phyloP scores from a whole-genome alignment of 2,329 filamentous ascomycete species.

The Curvularia hawaiiensis region DNA sequence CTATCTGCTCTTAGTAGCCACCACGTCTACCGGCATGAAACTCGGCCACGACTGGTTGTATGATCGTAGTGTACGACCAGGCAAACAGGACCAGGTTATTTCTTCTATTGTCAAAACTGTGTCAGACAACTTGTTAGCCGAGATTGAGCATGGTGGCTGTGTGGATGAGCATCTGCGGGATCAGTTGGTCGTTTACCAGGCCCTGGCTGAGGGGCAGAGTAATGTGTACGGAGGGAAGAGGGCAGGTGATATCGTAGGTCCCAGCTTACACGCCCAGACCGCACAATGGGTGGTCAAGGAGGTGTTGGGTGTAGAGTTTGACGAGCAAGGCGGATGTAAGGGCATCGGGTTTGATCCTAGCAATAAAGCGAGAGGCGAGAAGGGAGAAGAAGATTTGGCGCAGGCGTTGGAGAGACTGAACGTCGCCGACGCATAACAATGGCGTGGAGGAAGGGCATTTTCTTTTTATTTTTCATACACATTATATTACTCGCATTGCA shows the following conservation, averaged over 20 bases:
- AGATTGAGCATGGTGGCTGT: constrained; percentile 55
- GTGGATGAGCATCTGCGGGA: constrained; percentile 63
- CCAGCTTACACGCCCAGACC: constrained; percentile 54
- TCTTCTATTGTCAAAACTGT: constrained; percentile 51
- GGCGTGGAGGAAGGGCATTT: too few relatives aligned
- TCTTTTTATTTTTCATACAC: background rate
- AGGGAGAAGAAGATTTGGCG: background rate
- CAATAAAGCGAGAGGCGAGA: background rate
- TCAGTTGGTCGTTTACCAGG: constrained; percentile 65
- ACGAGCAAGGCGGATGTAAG: constrained; percentile 44
- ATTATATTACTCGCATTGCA: too few relatives aligned
- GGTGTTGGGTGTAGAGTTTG: constrained; percentile 48
- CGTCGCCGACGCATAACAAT: background rate
- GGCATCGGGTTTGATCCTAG: constrained; percentile 39
- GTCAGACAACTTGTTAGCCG: constrained; percentile 50
- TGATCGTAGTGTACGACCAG: constrained; percentile 35
- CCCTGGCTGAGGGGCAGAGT: constrained; percentile 54
- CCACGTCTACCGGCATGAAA: constrained; percentile 53
- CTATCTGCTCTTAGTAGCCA: constrained; percentile 62
- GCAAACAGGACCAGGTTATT: constrained; percentile 34
- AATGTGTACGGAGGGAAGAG: constrained; percentile 38
- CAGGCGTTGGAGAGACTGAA: background rate
- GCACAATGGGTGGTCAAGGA: constrained; percentile 52
- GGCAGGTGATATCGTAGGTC: constrained; percentile 30
- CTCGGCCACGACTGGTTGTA: constrained; percentile 60